Percentiles rank a stretch among this genome's conserved stretches.
phyloP scores from a whole-genome alignment of 1,139 yeast species.

The Blastobotrys raffinosifermentans region DNA sequence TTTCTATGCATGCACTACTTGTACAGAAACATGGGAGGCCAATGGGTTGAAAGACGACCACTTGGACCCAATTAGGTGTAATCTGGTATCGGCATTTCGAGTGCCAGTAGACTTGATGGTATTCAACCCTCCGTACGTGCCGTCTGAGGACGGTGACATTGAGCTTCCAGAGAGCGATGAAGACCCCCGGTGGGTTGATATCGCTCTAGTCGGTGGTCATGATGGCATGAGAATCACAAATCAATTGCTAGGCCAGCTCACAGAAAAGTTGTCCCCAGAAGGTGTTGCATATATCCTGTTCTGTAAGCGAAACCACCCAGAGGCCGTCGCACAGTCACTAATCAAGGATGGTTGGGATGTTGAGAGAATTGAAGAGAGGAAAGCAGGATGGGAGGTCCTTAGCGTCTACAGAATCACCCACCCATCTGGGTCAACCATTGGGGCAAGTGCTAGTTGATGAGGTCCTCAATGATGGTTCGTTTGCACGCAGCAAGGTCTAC shows the following conservation, averaged over 20 bases:
- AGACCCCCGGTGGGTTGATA: constrained; percentile 65
- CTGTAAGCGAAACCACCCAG: constrained; percentile 84
- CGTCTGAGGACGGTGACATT: constrained; percentile 65
- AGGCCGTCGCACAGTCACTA: constrained; percentile 48
- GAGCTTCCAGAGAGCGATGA: constrained; percentile 36
- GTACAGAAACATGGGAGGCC: constrained; percentile 43
- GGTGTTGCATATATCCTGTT: constrained; percentile 82
- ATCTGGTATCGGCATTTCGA: constrained; percentile 29
- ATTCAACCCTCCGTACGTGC: constrained; percentile 96
- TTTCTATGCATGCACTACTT: constrained; percentile 63
- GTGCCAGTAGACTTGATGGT: constrained; percentile 51
- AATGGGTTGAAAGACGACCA: constrained; percentile 38
- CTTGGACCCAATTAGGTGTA: constrained; percentile 51
- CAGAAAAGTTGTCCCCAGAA: constrained; percentile 39
- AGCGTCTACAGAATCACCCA: constrained; percentile 42
- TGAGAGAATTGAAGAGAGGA: constrained; percentile 49
- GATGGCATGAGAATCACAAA: constrained; percentile 86
- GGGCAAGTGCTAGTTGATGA: constrained; percentile 31
- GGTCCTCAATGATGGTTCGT: constrained; percentile 51
- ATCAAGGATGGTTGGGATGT: constrained; percentile 49
- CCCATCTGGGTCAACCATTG: background rate
- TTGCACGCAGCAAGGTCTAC: constrained; percentile 48
- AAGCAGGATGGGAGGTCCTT: constrained; percentile 96
- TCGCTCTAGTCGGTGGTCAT: constrained; percentile 82
- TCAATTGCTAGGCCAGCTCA: constrained; percentile 49